phyloP scores from a whole-genome alignment of 192 early-diverging fungal genomes.

The Coemansia sp. region DNA sequence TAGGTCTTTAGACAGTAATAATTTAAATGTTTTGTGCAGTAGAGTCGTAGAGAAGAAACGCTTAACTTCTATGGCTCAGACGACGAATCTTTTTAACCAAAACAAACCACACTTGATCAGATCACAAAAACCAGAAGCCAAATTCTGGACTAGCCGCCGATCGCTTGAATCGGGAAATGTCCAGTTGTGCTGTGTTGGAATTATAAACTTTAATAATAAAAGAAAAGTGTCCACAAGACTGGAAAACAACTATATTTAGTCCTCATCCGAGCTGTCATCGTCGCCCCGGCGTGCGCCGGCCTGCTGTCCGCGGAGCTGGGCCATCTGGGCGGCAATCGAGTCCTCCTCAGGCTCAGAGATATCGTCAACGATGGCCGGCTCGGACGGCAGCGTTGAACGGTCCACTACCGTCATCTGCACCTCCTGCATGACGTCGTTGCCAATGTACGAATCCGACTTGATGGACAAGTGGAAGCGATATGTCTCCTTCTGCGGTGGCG shows the following conservation, averaged over 20 bases:
- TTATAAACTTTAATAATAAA: neutral
- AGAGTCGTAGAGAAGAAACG: neutral
- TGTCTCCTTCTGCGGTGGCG: constrained; percentile 79
- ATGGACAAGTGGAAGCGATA: constrained; percentile 81
- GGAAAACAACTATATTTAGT: constrained; percentile 16
- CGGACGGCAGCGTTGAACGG: constrained; percentile 70
- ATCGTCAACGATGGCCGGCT: constrained; percentile 75
- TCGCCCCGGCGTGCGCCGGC: constrained; percentile 36
- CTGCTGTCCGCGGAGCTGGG: constrained; percentile 77
- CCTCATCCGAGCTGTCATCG: constrained; percentile 58
- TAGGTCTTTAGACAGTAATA: neutral
- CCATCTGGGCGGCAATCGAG: constrained; percentile 94
- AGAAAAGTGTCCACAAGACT: neutral
- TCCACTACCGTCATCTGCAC: constrained; percentile 75
- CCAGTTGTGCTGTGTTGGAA: neutral
- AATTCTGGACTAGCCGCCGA: no score
- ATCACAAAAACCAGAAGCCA: neutral
- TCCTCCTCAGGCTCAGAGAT: constrained; percentile 97
- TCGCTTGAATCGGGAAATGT: no score
- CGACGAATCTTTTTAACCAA: neutral
- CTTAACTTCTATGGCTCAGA: neutral
- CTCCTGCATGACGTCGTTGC: constrained; percentile 78
- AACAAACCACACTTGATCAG: neutral
- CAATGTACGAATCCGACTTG: constrained; percentile 86
- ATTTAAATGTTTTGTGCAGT: constrained; percentile 3